Base-by-base conservation (phyloP, 23 red algal genomes). In the Gracilaria domingensis region DNA sequence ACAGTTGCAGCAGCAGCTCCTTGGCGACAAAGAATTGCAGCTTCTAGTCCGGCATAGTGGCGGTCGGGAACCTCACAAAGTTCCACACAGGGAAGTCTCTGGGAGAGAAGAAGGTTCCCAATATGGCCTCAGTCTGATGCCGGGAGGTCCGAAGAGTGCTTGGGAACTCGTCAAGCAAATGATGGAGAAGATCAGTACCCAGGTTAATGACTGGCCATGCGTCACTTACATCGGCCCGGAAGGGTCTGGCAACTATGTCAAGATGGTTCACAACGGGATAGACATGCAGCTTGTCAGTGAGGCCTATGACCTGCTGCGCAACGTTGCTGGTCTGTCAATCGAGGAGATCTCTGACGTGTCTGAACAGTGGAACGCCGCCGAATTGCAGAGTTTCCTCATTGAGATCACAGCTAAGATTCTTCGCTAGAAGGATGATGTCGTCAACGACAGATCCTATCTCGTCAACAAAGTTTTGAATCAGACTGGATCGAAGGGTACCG, bases 251-350 rank as follows among this genome's bases (percentile, higher is more conserved):
- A 95, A 98, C 83, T 95, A 95, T 57, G 97, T 98, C 33, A 98
- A 98, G 64, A 98, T 98, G 95, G 95, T 98, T 55, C 97, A 98
- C 69, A 98, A 98, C 42, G 97, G 97, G 37, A 98, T 98, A 25
- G 97, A 98, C 83, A 98, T 98, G 97, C 97, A 98, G 91, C 85
- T 98, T 24, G 96, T 98, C 78, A 85, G 97, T 26, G 97, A 98
- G 84, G 97, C 88, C 8, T 98, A 95, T 66, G 94, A 96, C 79
- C 24, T 96, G 33, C 66, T 95, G 8, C 48, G 62, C 61, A 84
- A 71, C 12, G 70, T 95, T 51, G 90, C 70, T 7, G 88, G 88
- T 0, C 44, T 98, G 82, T 36, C 33, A 34, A 66, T 61, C 0
- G 6, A 49, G 48, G 35, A 91, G 56, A 80, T 94, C 56, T 75